Conservation (phyloP, 768 basidiomycete species). For the Leccinum ochraceum region DNA sequence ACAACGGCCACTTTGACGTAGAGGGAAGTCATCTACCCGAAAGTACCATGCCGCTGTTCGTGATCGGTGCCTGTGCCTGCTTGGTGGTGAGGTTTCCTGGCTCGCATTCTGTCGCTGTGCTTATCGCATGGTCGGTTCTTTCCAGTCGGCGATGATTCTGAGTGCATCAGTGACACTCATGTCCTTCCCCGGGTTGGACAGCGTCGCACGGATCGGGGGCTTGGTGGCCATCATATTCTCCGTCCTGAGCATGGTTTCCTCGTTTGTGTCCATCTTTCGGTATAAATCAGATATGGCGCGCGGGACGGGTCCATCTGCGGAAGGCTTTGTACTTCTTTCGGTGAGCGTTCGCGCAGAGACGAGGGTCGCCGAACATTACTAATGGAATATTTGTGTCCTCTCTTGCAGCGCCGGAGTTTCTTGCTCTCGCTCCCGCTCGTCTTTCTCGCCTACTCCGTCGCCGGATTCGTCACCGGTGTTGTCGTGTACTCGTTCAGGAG, state of each 20-base stretch:
- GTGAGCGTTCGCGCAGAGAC: conserved; percentile 31
- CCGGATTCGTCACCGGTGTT: conserved; percentile 66
- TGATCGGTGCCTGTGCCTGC: conserved; percentile 65
- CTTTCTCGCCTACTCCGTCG: conserved; percentile 69
- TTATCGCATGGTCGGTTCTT: conserved; percentile 5
- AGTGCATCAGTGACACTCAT: conserved; percentile 84
- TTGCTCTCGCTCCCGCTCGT: conserved; percentile 73
- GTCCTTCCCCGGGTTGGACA: conserved; percentile 73
- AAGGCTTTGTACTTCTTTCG: conserved; percentile 58
- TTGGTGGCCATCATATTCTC: conserved; percentile 71
- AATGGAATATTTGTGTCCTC: not conserved
- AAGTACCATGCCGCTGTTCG: conserved; percentile 55
- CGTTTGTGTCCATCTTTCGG: conserved; percentile 67
- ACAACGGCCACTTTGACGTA: conserved; percentile 53
- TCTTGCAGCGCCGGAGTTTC: conserved; percentile 47
- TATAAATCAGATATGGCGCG: conserved; percentile 67
- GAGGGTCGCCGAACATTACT: not conserved
- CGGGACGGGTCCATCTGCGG: conserved; percentile 43
- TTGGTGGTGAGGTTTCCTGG: conserved; percentile 51
- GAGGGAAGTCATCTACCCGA: conserved; percentile 51
- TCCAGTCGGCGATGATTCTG: conserved; percentile 75
- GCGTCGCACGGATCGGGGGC: conserved; percentile 59
- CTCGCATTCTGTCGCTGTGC: not conserved
- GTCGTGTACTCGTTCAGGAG: conserved; percentile 67
- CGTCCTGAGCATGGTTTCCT: conserved; percentile 65